phyloP scores from a whole-genome alignment of 176 grass and related monocot species.

The Musa troglodytarum region DNA sequence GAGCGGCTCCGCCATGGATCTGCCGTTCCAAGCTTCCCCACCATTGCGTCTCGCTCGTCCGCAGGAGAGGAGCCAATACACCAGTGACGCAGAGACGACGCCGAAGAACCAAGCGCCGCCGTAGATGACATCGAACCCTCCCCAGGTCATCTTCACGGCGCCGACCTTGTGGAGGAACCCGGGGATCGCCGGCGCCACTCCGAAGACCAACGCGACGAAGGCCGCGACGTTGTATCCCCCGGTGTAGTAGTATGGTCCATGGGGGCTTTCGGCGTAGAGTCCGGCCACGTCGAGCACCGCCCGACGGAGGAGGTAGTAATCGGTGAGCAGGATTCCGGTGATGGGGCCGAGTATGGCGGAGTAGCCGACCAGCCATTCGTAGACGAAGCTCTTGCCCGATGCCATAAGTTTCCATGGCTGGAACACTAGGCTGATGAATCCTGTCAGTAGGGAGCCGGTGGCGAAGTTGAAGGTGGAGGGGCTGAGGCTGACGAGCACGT shows the following conservation, averaged over 20 bases:
- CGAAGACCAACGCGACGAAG: conserved; percentile 17
- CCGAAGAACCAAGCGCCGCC: conserved; percentile 32
- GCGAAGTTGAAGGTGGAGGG: conserved; percentile 30
- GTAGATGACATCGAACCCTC: conserved; percentile 25
- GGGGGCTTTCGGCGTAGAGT: conserved; percentile 14
- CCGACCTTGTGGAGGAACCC: conserved; percentile 29
- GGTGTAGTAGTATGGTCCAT: conserved; percentile 30
- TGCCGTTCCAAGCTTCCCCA: too few relatives aligned
- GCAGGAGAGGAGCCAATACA: conserved; percentile 24
- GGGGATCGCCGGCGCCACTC: conserved; percentile 21
- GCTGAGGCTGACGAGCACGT: conserved; percentile 24
- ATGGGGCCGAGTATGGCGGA: conserved; percentile 22
- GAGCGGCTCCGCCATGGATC: too few relatives aligned
- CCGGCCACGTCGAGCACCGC: conserved; percentile 26
- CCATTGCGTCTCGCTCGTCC: too few relatives aligned
- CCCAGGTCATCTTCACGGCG: background rate
- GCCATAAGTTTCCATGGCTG: conserved; percentile 29
- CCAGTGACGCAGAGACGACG: conserved; percentile 10
- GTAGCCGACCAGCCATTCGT: conserved; percentile 33
- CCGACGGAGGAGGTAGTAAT: conserved; percentile 24
- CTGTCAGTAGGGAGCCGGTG: conserved; percentile 12
- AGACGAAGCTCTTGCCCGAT: conserved; percentile 31
- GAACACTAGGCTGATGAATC: conserved; percentile 24
- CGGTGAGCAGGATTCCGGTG: conserved; percentile 21
- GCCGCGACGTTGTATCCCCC: conserved; percentile 33